A percentile compares a stretch with the other conserved stretches of the same genome.
phyloP scores from a whole-genome alignment of 495 filamentous ascomycete species.

The Annulohypoxylon moriforme region DNA sequence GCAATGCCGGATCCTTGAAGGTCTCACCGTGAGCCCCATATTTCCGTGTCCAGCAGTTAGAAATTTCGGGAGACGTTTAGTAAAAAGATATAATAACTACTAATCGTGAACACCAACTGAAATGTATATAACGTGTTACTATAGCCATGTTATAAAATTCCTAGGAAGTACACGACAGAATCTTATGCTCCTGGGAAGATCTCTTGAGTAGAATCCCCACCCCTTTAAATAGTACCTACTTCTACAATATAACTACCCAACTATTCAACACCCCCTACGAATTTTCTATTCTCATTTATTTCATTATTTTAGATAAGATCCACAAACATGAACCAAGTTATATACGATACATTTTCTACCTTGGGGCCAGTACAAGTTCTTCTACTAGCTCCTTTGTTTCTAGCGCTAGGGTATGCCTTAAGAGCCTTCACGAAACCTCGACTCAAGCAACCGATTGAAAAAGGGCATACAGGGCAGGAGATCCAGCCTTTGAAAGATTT shows the following conservation, averaged over 20 bases:
- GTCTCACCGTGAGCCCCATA: background rate
- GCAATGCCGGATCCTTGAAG: constrained; percentile 1
- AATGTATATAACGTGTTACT: background rate
- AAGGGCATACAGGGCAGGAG: constrained; percentile 1
- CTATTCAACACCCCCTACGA: background rate
- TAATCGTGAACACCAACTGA: background rate
- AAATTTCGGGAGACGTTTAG: background rate
- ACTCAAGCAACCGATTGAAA: background rate
- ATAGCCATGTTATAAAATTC: background rate
- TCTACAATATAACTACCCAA: background rate
- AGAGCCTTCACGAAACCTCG: background rate
- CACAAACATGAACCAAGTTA: constrained; percentile 16
- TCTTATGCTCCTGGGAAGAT: background rate
- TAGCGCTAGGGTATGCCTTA: constrained; percentile 7
- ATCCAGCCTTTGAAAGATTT: constrained; percentile 31
- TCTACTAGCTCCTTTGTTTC: constrained; percentile 10
- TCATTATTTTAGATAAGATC: background rate
- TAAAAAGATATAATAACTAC: background rate
- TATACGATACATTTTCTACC: background rate
- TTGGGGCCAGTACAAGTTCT: constrained; percentile 14
- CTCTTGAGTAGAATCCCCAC: too few species aligned
- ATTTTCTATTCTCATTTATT: background rate
- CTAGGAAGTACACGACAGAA: background rate
- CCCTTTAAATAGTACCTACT: too few species aligned
- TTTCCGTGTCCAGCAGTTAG: background rate